Conservation (phyloP, 2,329 filamentous ascomycete genomes). For the Stylonectria norvegica region DNA sequence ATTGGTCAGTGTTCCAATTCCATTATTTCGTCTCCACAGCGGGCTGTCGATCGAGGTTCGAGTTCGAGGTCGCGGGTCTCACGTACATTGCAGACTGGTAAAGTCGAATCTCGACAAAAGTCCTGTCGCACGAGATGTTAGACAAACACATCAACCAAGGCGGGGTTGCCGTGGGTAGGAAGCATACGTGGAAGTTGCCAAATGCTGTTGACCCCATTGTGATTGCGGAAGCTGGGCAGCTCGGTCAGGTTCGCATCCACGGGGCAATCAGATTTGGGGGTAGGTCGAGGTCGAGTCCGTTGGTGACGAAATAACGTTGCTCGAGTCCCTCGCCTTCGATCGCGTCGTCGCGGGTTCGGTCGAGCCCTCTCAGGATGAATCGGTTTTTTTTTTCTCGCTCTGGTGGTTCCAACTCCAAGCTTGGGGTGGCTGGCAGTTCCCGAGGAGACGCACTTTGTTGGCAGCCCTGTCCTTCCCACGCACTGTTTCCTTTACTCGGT, state of each 20-base stretch:
- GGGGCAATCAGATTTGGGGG: conserved; percentile 26
- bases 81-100: conserved; percentile 82
- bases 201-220: conserved; percentile 60
- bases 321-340: too few species aligned
- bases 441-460: conserved; percentile 10
- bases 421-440: conserved; percentile 10
- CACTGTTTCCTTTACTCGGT: conserved; percentile 1
- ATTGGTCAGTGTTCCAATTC: conserved; percentile 16
- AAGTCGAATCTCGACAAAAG: conserved; percentile 79
- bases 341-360: too few species aligned
- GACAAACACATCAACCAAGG: conserved; percentile 13
- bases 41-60: conserved; percentile 2
- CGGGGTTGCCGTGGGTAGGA: conserved; percentile 6
- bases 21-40: conserved; percentile 19
- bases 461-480: too few species aligned
- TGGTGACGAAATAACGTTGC: conserved; percentile 7
- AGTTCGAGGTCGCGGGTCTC: conserved; percentile 8
- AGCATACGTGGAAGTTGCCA: conserved; percentile 56
- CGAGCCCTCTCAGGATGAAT: too few species aligned
- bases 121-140: conserved; percentile 48
- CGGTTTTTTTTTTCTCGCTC: too few species aligned
- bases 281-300: conserved; percentile 9
- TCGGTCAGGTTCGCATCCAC: conserved; percentile 24
- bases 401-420: too few species aligned
- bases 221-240: conserved; percentile 28